Base-by-base conservation (phyloP, 768 basidiomycete species). In the Tricholoma furcatifolium region DNA sequence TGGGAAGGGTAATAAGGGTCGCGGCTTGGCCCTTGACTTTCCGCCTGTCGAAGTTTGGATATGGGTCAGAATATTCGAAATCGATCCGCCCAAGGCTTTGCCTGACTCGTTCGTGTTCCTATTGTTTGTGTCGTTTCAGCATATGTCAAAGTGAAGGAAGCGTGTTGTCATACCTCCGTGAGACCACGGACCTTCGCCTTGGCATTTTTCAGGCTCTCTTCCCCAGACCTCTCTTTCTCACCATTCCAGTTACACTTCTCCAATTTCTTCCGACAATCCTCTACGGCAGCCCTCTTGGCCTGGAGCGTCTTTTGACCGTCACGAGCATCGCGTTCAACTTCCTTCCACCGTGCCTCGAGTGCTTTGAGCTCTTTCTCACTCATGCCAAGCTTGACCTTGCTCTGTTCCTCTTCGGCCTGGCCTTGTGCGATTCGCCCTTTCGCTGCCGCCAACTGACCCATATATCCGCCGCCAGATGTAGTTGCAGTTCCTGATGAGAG, bases 21-120 rank as follows among this genome's bases (percentile, higher is more conserved):
- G 91, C 96, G 14, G 97, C 90, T 12, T 92, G 80, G 24, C 97
- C 97, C 65, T 93, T 95, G 62, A 98, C 97, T 61, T 87, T 87
- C 18, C 72, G 71, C 31, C 87, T 80, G 67, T 98, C 90, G 62
- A 98, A 99, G 58, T 80, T 77, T 1, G 88, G 84, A 34, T 79
- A 72, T 0, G 96, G 96, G 31, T 80, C 74, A 1, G 82, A 66
- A 60, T 97, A 98, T 51, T 88, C 81, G 68, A 99, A 98, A 61
- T 91, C 86, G 39, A 97, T 74, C 24, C 80, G 76, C 1, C 86
- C 76, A 18, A 95, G 71, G 50, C 83, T 71, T 43, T 84, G 81
- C 57, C 81, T 84, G 42, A 91, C 74, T 2, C 68, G 62, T 43
- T 95, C 92, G 10, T 87, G 82, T 61, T 79, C 74, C 91, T 94